A percentile compares a stretch with the other conserved stretches of the same genome.
phyloP scores from a whole-genome alignment of 2,329 filamentous ascomycete genomes.

The Xylariales sp. region DNA sequence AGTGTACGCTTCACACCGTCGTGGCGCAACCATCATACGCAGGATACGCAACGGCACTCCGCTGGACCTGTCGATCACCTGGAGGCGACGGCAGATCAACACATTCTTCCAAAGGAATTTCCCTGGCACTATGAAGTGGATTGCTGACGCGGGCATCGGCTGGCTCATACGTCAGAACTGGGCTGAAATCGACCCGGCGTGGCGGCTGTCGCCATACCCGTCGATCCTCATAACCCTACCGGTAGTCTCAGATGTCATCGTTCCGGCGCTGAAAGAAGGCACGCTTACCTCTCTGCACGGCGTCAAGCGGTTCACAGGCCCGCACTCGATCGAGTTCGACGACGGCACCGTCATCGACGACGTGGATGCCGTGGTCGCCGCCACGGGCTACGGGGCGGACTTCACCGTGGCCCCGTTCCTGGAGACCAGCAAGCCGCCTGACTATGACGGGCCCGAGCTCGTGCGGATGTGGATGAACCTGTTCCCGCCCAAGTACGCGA shows the following conservation, averaged over 20 bases:
- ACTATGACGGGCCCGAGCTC: constrained; percentile 21
- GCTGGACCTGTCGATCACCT: constrained; percentile 27
- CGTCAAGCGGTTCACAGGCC: constrained; percentile 15
- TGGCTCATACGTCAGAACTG: constrained; percentile 12
- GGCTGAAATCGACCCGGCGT: constrained; percentile 22
- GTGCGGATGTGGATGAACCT: constrained; percentile 33
- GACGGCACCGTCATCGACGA: constrained; percentile 21
- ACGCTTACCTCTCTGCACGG: constrained; percentile 21
- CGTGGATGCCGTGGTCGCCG: constrained; percentile 28
- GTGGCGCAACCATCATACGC: constrained; percentile 30
- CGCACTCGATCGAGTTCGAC: constrained; percentile 19
- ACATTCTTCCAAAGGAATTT: constrained; percentile 21
- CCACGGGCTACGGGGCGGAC: constrained; percentile 31
- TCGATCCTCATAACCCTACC: constrained; percentile 18
- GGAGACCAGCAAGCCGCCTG: constrained; percentile 10
- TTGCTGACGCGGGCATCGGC: constrained; percentile 13
- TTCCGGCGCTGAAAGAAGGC: constrained; percentile 20
- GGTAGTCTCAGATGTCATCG: constrained; percentile 19
- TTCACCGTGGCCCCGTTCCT: constrained; percentile 24
- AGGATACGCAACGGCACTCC: constrained; percentile 27
- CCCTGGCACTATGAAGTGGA: constrained; percentile 9
- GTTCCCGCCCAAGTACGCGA: constrained; percentile 31
- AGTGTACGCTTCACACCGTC: constrained; percentile 36
- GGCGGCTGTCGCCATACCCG: constrained; percentile 23
- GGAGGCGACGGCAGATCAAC: constrained; percentile 24